Evolutionary conservation across 495 filamentous ascomycete genomes (phyloP), one percentile per base, ranked within the genome.

Genomic region (Beverwykella pulmonaria): DNA sequence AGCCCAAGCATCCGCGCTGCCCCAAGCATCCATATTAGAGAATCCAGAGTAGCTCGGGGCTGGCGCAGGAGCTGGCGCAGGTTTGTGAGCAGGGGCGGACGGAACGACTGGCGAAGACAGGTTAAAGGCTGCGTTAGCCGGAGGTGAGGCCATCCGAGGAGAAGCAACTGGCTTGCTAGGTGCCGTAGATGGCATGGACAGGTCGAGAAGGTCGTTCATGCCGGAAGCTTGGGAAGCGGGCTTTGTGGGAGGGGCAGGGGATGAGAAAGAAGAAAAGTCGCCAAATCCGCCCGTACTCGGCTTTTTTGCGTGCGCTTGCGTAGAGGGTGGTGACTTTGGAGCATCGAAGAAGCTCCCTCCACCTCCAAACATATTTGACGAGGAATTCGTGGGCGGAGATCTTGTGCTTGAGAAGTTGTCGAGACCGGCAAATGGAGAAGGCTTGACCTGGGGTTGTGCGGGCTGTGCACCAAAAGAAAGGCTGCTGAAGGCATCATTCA

Each of bases 401-500:
- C 58, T 61, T 19, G 61, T 75, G 62, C 79, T 86, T 3, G 83
- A 80, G 73, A 89, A 84, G 75, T 77, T 84, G 59, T 86, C 82
- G 10, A 96, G 79, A 48, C 83, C 85, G 27, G 93, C 84, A 76
- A 97, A 97, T 9, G 92, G 84, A 53, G 87, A 85, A 34, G 87
- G 80, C 58, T 87, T 88, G 17, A 83, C 81, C 15, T 83, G 73
- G 17, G 81, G 77, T 59, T 81, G 82, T 49, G 84, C 73, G 32
- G 84, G 80, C 19, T 87, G 79, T 2, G 86, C 79, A 25, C 85
- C 78, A 74, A 98, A 93, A 68, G 86, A 90, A 20, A 98, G 77
- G 53, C 87, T 84, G 70, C 91, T 88, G 74, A 98, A 98, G 1
- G 92, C 92, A 78, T 97, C 92, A 62, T 90, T 88, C 54, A 98